Evolutionary conservation across 2,329 filamentous ascomycete genomes (phyloP).

Genomic region (Botrytis aclada): DNA sequence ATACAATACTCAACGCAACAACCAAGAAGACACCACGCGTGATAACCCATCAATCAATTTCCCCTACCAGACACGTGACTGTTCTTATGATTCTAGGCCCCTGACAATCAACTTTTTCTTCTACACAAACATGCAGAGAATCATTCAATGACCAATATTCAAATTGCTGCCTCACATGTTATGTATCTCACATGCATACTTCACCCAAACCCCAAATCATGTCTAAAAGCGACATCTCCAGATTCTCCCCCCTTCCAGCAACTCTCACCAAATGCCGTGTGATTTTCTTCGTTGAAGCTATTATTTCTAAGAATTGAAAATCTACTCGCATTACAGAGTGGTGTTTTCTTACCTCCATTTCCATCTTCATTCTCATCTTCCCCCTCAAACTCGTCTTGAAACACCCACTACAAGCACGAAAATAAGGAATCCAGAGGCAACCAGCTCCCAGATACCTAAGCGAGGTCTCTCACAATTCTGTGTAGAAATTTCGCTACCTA

Average conservation of each 20-base stretch:
- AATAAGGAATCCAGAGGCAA: neutral
- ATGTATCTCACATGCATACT: neutral
- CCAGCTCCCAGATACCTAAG: neutral
- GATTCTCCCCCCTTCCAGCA: neutral
- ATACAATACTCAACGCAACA: fast-evolving
- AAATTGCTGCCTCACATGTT: neutral
- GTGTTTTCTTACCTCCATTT: too few relatives aligned
- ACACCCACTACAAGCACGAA: neutral
- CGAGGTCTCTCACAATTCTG: neutral
- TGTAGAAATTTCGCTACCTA: neutral
- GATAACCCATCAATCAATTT: neutral
- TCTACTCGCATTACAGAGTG: neutral
- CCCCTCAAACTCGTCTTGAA: neutral
- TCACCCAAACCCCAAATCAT: neutral
- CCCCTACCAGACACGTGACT: neutral
- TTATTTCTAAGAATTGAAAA: neutral
- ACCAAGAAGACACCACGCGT: neutral
- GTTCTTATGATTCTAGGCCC: neutral
- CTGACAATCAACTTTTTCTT: neutral
- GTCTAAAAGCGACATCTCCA: neutral
- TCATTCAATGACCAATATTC: neutral
- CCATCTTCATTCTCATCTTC: neutral
- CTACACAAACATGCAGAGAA: neutral
- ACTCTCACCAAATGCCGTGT: neutral
- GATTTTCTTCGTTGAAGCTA: neutral